Percentiles rank a stretch among this genome's conserved stretches.
Evolutionary conservation across 805 yeast genomes (phyloP).

Genomic region (Hanseniaspora opuntiae): DNA sequence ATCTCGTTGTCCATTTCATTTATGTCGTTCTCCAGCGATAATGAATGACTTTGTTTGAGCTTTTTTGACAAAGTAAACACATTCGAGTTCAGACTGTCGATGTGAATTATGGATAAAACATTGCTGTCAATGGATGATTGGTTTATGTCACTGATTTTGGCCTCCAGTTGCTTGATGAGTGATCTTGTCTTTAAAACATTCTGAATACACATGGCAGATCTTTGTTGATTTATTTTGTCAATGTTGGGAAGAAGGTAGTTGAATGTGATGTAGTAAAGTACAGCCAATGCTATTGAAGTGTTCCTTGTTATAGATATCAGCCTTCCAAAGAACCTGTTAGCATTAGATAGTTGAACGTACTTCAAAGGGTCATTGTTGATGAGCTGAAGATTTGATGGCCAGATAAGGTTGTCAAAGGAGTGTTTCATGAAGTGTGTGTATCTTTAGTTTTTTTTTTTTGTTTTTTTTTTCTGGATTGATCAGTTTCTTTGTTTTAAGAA

Average conservation of each 20-base stretch:
- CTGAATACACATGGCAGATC: background rate
- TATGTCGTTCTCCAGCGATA: background rate
- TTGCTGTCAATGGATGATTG: background rate
- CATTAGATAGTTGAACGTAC: background rate
- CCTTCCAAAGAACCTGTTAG: background rate
- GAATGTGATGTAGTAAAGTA: constrained; percentile 4
- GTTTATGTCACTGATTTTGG: background rate
- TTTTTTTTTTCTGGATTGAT: background rate
- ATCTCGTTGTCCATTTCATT: background rate
- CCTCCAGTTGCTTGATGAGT: background rate
- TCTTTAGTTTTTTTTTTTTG: background rate
- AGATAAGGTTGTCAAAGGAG: background rate
- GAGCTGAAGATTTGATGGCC: background rate
- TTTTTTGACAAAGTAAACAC: background rate
- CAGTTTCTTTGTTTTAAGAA: background rate
- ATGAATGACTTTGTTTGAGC: background rate
- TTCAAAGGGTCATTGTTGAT: background rate
- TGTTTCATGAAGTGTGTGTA: background rate
- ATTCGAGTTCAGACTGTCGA: background rate
- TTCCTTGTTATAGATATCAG: background rate
- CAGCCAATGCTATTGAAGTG: background rate
- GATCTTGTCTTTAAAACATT: background rate
- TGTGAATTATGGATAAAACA: background rate
- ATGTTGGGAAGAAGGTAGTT: constrained; percentile 3
- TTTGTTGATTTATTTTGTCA: background rate